A percentile compares a stretch with the other conserved stretches of the same genome.
These are phyloP conservation scores for Monilinia fructigena DNA, from an alignment of 2,329 filamentous ascomycete genomes.

Conservation along the genomic window DNA sequence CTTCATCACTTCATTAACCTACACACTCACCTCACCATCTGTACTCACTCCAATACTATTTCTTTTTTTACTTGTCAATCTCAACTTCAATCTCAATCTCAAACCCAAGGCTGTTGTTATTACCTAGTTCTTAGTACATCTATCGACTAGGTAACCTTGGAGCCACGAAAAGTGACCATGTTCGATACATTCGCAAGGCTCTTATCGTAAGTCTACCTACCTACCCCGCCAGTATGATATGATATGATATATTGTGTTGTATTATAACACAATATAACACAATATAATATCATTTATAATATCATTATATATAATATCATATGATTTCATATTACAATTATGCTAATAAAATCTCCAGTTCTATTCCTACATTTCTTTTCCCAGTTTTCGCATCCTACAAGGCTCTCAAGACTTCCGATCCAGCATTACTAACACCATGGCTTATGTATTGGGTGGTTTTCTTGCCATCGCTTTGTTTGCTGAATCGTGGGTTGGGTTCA, in stretches of 20 bases:
- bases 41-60: not conserved
- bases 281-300: too few relatives aligned
- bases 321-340: not conserved
- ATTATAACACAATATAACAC: too few relatives aligned
- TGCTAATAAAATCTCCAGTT: slow-evolving; percentile 52
- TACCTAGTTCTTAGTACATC: not conserved
- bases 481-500: slow-evolving; percentile 85
- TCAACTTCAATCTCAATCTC: not conserved
- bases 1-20: not conserved
- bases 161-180: slow-evolving; percentile 48
- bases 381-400: slow-evolving; percentile 98
- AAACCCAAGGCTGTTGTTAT: not conserved
- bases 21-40: slow-evolving; percentile 6
- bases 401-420: slow-evolving; percentile 88
- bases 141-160: not conserved
- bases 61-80: not conserved
- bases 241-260: too few relatives aligned
- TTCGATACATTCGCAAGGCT: slow-evolving; percentile 76
- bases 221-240: slow-evolving; percentile 27
- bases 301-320: too few relatives aligned
- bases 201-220: slow-evolving; percentile 61
- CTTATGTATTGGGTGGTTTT: slow-evolving; percentile 98
- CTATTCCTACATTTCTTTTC: slow-evolving; percentile 84
- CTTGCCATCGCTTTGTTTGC: slow-evolving; percentile 76
- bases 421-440: slow-evolving; percentile 90